Conservation (phyloP, 371 early-diverging fungal species). For the Mucor irregularis region DNA sequence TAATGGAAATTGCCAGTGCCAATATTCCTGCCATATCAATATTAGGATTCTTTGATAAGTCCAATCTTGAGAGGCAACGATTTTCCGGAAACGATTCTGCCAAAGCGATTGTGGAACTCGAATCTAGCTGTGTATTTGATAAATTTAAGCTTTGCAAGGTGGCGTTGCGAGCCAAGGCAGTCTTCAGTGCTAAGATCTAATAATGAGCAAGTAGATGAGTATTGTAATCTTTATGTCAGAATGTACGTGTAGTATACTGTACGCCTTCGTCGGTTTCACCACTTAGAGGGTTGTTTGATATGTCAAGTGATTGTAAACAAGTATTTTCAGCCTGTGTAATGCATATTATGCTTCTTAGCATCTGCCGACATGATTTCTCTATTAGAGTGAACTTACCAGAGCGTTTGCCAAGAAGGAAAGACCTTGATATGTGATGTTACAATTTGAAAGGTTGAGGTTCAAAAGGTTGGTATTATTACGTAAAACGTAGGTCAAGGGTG, state of each 20-base stretch:
- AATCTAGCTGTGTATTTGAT: slow-evolving; percentile 58
- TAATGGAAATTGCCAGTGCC: slow-evolving; percentile 76
- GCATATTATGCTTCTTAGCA: too few relatives aligned
- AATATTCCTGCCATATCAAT: slow-evolving; percentile 80
- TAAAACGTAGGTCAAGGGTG: slow-evolving; percentile 54
- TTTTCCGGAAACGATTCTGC: slow-evolving; percentile 82
- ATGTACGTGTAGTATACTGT: slow-evolving; percentile 30
- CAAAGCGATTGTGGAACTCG: slow-evolving; percentile 74
- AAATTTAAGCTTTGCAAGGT: slow-evolving; percentile 62
- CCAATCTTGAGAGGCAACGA: slow-evolving; percentile 60
- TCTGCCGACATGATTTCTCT: too few relatives aligned
- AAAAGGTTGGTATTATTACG: slow-evolving; percentile 48
- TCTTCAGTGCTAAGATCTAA: slow-evolving; percentile 58
- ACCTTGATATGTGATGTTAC: slow-evolving; percentile 54
- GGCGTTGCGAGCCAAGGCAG: slow-evolving; percentile 63
- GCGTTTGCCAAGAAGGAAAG: slow-evolving; percentile 55
- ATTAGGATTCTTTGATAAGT: slow-evolving; percentile 72
- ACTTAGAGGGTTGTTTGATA: slow-evolving; percentile 49
- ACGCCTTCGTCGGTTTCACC: slow-evolving; percentile 50
- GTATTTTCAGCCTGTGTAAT: slow-evolving; percentile 1
- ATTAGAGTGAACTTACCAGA: too few relatives aligned
- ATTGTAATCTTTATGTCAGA: background rate
- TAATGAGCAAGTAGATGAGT: slow-evolving; percentile 27
- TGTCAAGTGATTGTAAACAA: slow-evolving; percentile 42
- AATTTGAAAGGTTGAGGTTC: slow-evolving; percentile 49